Base-by-base conservation (phyloP, 2,329 filamentous ascomycete genomes). In the Cryphonectria parasitica region DNA sequence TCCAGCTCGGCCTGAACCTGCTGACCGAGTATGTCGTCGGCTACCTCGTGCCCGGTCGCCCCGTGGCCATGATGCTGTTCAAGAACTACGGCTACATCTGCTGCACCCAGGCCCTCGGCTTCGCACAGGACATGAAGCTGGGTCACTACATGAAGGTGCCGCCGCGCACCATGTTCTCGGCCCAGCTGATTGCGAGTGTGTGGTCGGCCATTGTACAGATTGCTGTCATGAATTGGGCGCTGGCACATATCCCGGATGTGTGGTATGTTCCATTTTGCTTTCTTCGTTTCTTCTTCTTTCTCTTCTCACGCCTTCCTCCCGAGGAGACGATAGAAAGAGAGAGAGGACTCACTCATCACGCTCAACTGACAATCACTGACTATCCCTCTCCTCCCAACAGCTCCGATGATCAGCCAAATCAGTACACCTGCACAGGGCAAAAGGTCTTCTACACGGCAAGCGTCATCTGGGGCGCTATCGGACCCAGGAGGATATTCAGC, bases 21-120 rank as follows among this genome's bases (percentile, higher is more conserved):
- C 80, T 93, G 71, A 91, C 90, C n/a, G 90, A 92, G 77, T 92
- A 91, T 75, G 86, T 93, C 71, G 86, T 91, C 72, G 91, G 91
- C 7, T 93, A 93, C 79, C 90, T 93, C 84, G 86, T 91, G 65
- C 91, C 91, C 0, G 91, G 91, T 36, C 85, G 86, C 3, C 91
- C 91, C 1, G 83, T 93, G 72, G 90, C 90, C 64, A 90, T 92
- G 86, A 93, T 93, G 90, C 86, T 93, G 81, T 93, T 93, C 83
- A 92, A 92, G 80, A 91, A 90, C 72, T 93, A 91, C 75, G 89
- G 90, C 66, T 92, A 91, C 77, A 87, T 92, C 69, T 88, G 85
- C 80, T 91, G 91, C 88, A 83, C 83, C 22, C 88, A 91, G 77
- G 90, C 88, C 0, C 82, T 91, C 65, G 89, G 87, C 77, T 91